Percentiles rank a stretch among this genome's conserved stretches.
phyloP scores from a whole-genome alignment of 1,139 yeast genomes.

The Nakaseomyces kungkrabaensis region DNA sequence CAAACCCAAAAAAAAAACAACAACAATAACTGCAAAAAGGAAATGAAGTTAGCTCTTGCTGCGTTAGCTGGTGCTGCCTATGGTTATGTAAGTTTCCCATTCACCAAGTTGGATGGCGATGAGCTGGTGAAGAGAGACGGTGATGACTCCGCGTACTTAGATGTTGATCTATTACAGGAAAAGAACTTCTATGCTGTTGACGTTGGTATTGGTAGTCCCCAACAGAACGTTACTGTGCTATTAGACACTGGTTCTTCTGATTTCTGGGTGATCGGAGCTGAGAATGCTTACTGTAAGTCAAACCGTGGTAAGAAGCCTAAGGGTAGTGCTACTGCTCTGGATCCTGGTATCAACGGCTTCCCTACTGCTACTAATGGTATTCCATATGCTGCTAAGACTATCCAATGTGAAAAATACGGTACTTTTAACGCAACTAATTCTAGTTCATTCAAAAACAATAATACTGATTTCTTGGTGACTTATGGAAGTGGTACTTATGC shows the following conservation, averaged over 20 bases:
- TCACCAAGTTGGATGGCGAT: background rate
- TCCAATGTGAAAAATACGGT: conserved; percentile 30
- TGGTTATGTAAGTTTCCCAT: background rate
- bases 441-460: conserved; percentile 37
- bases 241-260: conserved; percentile 70
- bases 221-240: conserved; percentile 42
- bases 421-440: conserved; percentile 40
- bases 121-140: background rate
- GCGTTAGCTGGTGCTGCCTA: background rate
- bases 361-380: conserved; percentile 7
- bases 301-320: conserved; percentile 1
- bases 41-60: background rate
- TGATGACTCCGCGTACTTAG: background rate
- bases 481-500: conserved; percentile 51
- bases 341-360: background rate
- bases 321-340: conserved; percentile 7
- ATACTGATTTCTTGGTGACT: conserved; percentile 34
- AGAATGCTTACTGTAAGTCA: conserved; percentile 17
- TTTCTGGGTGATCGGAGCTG: conserved; percentile 44
- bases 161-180: conserved; percentile 11
- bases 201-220: conserved; percentile 42
- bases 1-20: no score
- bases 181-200: conserved; percentile 23
- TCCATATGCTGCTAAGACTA: conserved; percentile 11
- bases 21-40: background rate